These are phyloP conservation scores for Agrostemma githago DNA, from an alignment of 148 eudicot genomes.

Conservation along the genomic window DNA sequence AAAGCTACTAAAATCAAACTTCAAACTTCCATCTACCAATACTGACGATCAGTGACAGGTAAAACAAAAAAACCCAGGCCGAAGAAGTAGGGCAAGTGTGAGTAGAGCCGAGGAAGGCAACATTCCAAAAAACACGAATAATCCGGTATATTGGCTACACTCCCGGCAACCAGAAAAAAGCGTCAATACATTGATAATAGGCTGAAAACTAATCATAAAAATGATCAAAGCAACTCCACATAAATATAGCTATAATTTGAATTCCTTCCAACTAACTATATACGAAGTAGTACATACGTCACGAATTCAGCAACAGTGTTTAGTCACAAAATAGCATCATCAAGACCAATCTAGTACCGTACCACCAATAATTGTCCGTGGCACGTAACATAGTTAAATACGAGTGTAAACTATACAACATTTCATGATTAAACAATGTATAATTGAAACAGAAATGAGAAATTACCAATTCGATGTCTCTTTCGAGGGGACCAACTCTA, in stretches of 20 bases:
- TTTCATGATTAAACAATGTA: neutral
- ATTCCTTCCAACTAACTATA: neutral
- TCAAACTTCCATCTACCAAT: neutral
- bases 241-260: slow-evolving; percentile 3
- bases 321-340: neutral
- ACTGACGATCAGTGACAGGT: neutral
- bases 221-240: slow-evolving; percentile 2
- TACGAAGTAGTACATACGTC: neutral
- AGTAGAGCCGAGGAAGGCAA: neutral
- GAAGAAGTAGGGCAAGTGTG: neutral
- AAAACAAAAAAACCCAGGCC: neutral
- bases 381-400: slow-evolving; percentile 12
- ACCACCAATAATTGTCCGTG: neutral
- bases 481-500: slow-evolving; percentile 37
- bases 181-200: slow-evolving; percentile 1
- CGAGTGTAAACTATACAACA: neutral
- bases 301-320: slow-evolving; percentile 8
- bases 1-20: neutral
- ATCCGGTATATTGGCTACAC: neutral
- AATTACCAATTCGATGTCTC: slow-evolving; percentile 42
- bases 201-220: neutral
- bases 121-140: neutral
- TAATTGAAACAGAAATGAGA: neutral
- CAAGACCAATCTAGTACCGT: neutral
- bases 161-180: neutral